Conservation (phyloP, 2,329 filamentous ascomycete species). For the Talaromyces marneffei region DNA sequence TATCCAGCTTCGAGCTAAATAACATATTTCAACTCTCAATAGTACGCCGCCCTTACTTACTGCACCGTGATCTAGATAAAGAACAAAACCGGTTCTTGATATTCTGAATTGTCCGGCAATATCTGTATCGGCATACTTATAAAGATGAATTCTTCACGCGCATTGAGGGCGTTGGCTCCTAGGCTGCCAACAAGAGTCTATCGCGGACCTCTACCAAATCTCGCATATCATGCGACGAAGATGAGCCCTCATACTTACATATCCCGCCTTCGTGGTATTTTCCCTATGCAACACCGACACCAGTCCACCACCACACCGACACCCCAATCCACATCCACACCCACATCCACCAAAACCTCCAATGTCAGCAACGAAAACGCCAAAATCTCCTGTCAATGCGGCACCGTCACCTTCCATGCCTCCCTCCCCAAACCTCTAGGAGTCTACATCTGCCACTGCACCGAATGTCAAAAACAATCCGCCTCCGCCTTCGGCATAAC, state of each 20-base stretch:
- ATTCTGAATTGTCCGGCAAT: background rate
- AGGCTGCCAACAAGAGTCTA: background rate
- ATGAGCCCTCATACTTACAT: background rate
- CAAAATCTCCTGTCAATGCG: slow-evolving; percentile 59
- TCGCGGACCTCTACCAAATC: background rate
- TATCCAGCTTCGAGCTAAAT: background rate
- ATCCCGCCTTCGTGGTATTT: background rate
- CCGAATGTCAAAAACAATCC: slow-evolving; percentile 60
- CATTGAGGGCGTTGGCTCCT: background rate
- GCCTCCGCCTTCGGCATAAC: slow-evolving; percentile 41
- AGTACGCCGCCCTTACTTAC: background rate
- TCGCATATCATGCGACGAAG: background rate
- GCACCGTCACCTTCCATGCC: slow-evolving; percentile 57
- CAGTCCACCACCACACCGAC: background rate
- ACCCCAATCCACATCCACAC: background rate
- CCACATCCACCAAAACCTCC: background rate
- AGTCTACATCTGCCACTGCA: slow-evolving; percentile 68
- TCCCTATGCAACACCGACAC: background rate
- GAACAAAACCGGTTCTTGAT: background rate
- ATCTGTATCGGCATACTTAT: background rate
- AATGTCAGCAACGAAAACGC: background rate
- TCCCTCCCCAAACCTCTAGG: slow-evolving; percentile 55
- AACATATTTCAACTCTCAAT: background rate
- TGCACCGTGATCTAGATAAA: background rate
- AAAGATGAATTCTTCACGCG: background rate